Conservation (phyloP, 441 rosid genomes). For the Erodium moschatum region DNA sequence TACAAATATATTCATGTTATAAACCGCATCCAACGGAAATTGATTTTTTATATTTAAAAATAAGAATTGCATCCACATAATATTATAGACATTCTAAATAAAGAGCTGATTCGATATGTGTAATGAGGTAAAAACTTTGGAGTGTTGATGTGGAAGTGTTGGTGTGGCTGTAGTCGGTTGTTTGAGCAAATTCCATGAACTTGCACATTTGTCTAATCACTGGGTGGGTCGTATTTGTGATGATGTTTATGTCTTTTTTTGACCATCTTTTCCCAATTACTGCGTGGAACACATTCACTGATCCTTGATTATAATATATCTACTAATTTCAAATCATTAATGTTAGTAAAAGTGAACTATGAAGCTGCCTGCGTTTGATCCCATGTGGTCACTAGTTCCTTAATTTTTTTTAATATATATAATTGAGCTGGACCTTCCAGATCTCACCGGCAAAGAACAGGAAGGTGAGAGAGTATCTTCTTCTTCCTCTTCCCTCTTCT, state of each 20-base stretch:
- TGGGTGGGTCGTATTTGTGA: neutral
- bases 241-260: neutral
- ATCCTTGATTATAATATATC: neutral
- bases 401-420: neutral
- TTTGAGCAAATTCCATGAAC: neutral
- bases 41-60: no score
- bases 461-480: conserved; percentile 4
- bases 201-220: neutral
- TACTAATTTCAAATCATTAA: no score
- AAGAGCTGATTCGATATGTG: no score
- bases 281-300: neutral
- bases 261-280: neutral
- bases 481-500: neutral
- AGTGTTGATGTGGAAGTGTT: no score
- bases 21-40: no score
- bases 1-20: no score
- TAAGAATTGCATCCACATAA: no score
- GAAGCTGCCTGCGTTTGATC: neutral
- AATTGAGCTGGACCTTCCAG: neutral
- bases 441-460: neutral
- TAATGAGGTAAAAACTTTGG: no score
- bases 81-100: no score
- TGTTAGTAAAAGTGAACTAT: neutral
- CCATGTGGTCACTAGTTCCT: neutral
- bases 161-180: no score